Conservation (phyloP, 2,329 filamentous ascomycete species). For the Calonectria pteridis region DNA sequence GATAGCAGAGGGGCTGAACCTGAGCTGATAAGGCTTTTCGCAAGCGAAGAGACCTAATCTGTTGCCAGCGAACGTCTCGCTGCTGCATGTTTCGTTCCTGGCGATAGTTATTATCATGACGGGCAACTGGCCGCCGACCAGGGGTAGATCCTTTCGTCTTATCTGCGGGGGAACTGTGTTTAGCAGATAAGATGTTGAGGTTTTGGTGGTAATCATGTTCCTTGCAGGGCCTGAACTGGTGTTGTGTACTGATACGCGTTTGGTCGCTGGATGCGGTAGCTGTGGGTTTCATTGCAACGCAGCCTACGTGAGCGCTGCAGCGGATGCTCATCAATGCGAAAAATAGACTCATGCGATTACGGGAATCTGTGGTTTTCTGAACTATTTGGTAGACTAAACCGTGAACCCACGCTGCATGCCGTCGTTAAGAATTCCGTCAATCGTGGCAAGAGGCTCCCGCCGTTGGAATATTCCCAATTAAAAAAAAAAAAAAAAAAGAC, state of each 20-base stretch:
- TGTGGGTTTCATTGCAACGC: not conserved
- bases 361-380: too few species aligned
- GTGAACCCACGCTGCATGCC: too few species aligned
- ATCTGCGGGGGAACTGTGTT: not conserved
- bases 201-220: not conserved
- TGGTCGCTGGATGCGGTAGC: not conserved
- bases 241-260: not conserved
- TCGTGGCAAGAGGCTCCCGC: too few species aligned
- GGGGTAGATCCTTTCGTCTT: not conserved
- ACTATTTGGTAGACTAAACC: too few species aligned
- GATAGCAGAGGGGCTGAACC: not conserved
- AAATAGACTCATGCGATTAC: too few species aligned
- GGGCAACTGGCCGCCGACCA: not conserved
- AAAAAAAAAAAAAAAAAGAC: too few species aligned
- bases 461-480: too few species aligned
- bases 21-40: not conserved
- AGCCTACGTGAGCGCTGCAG: too few species aligned
- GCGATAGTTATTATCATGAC: not conserved
- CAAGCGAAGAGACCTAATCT: too few species aligned
- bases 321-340: too few species aligned
- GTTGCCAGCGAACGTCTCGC: not conserved
- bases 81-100: not conserved
- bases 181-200: not conserved
- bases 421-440: too few species aligned
- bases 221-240: not conserved